Evolutionary conservation across 2,329 filamentous ascomycete genomes (phyloP).

Genomic region (Penicillium psychrosexuale): DNA sequence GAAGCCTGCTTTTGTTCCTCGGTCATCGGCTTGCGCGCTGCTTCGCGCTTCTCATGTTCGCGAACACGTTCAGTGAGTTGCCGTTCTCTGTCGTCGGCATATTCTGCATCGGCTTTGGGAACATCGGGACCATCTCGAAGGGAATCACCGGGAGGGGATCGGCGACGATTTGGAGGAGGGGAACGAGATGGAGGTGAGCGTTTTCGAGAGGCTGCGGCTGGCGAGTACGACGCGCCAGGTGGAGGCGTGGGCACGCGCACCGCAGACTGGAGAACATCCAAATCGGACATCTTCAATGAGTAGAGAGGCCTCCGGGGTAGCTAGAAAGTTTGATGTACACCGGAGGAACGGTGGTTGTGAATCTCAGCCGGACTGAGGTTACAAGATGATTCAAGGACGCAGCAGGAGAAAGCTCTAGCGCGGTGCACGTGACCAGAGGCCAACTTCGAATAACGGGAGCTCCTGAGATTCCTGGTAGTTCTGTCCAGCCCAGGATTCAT

Average conservation of each 20-base stretch:
- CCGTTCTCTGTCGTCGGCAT: slow-evolving; percentile 50
- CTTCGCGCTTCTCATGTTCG: slow-evolving; percentile 49
- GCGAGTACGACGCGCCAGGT: slow-evolving; percentile 48
- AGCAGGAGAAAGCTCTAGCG: slow-evolving; percentile 20
- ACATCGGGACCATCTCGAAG: slow-evolving; percentile 38
- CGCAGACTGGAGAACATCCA: slow-evolving; percentile 52
- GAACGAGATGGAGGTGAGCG: slow-evolving; percentile 56
- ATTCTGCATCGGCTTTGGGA: slow-evolving; percentile 50
- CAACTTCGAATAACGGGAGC: slow-evolving; percentile 17
- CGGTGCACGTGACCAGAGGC: slow-evolving; percentile 18
- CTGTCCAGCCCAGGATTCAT: slow-evolving; percentile 9
- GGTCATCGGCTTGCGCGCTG: slow-evolving; percentile 53
- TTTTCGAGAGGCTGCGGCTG: slow-evolving; percentile 53
- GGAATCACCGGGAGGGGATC: slow-evolving; percentile 43
- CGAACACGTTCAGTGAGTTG: slow-evolving; percentile 54
- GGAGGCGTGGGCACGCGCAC: slow-evolving; percentile 59
- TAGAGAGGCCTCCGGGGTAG: slow-evolving; percentile 8
- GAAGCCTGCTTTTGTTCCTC: slow-evolving; percentile 84
- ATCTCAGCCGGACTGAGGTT: slow-evolving; percentile 8
- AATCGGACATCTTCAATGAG: slow-evolving; percentile 41
- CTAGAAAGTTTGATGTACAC: slow-evolving; percentile 4
- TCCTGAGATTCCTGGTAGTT: slow-evolving; percentile 17
- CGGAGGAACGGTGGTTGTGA: slow-evolving; percentile 9
- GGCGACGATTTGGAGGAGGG: slow-evolving; percentile 51
- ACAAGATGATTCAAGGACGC: not conserved